Evolutionary conservation across 2,329 filamentous ascomycete species (phyloP).

Genomic region (Parastagonospora avenae): DNA sequence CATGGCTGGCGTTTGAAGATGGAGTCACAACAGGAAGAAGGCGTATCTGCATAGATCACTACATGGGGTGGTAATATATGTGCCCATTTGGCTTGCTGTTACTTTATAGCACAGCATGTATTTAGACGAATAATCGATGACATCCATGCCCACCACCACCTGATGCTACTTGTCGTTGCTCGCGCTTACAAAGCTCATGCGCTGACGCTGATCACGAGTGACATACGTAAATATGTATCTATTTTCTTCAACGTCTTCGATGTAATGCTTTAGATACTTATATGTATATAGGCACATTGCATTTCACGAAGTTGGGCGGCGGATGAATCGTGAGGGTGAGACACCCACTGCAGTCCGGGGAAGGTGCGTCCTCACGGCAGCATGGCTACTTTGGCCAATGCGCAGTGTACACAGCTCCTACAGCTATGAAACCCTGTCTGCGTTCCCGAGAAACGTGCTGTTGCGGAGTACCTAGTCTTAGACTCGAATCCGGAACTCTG

Average conservation of each 20-base stretch:
- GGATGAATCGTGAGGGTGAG: too few species aligned
- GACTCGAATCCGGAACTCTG: not conserved
- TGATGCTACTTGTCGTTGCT: not conserved
- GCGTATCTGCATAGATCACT: conserved; percentile 15
- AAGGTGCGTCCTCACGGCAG: too few species aligned
- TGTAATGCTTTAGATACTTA: too few species aligned
- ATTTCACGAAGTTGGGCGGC: too few species aligned
- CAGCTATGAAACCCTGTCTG: not conserved
- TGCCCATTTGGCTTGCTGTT: conserved; percentile 2
- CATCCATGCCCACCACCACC: not conserved
- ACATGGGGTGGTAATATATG: conserved; percentile 3
- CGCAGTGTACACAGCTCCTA: not conserved
- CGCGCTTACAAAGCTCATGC: not conserved
- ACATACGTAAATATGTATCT: not conserved
- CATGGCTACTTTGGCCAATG: not conserved
- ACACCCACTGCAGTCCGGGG: too few species aligned
- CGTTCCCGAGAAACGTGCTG: not conserved
- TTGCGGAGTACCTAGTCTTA: not conserved
- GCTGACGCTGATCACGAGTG: too few species aligned
- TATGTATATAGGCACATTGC: too few species aligned
- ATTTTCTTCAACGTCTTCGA: not conserved
- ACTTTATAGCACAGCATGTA: not conserved
- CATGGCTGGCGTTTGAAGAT: conserved; percentile 33
- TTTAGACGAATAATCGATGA: not conserved
- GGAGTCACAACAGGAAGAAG: conserved; percentile 8